Evolutionary conservation across 2,329 filamentous ascomycete genomes (phyloP).

Genomic region (Aureobasidium subglaciale): DNA sequence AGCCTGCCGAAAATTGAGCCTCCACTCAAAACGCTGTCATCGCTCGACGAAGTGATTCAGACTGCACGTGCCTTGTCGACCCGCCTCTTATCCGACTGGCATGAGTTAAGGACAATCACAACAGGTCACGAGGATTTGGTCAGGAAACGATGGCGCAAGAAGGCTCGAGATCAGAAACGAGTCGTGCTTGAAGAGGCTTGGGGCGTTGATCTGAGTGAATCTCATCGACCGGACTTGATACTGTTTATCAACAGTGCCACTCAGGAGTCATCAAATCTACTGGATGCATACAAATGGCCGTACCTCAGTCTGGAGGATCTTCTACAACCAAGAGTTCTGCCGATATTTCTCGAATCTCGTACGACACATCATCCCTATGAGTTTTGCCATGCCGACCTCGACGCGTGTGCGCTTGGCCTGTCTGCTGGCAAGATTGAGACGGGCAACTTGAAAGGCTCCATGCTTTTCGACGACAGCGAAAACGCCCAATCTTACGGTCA

Average conservation of each 20-base stretch:
- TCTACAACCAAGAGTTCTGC: constrained; percentile 35
- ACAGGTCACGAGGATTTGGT: constrained; percentile 46
- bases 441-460: constrained; percentile 17
- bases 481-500: constrained; percentile 25
- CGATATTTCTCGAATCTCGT: constrained; percentile 47
- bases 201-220: constrained; percentile 40
- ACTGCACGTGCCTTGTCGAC: not conserved
- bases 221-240: constrained; percentile 48
- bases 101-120: constrained; percentile 36
- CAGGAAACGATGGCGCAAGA: constrained; percentile 50
- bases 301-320: constrained; percentile 54
- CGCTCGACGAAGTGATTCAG: not conserved
- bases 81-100: constrained; percentile 32
- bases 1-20: not conserved
- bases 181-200: constrained; percentile 42
- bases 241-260: constrained; percentile 23
- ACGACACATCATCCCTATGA: constrained; percentile 38
- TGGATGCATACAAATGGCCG: constrained; percentile 43
- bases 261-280: constrained; percentile 15
- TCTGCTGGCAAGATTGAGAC: not conserved
- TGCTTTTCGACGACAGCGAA: constrained; percentile 21
- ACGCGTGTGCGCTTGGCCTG: not conserved
- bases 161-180: constrained; percentile 40
- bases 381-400: not conserved
- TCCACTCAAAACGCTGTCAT: not conserved